These are phyloP conservation scores for Trametes coccinea DNA, from an alignment of 768 basidiomycete genomes.

Conservation along the genomic window DNA sequence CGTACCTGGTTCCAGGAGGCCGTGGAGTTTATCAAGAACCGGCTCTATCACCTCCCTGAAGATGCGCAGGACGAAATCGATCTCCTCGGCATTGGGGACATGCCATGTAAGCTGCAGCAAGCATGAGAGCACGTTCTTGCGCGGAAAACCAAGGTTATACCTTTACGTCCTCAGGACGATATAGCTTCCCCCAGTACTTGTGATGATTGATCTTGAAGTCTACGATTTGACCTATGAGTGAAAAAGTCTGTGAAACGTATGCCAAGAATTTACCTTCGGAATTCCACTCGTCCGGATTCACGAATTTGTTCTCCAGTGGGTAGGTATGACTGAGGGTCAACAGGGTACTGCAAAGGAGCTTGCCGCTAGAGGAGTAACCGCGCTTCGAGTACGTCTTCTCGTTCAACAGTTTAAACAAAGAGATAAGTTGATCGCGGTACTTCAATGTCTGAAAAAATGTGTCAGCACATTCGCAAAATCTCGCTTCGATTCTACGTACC, in stretches of 20 bases:
- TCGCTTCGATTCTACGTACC: conserved; percentile 39
- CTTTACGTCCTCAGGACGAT: conserved; percentile 66
- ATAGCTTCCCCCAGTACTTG: conserved; percentile 78
- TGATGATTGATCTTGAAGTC: conserved; percentile 73
- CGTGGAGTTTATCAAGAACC: conserved; percentile 54
- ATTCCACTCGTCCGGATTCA: conserved; percentile 75
- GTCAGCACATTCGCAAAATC: background rate
- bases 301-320: conserved; percentile 77
- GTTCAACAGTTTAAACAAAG: conserved; percentile 62
- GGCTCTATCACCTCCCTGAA: conserved; percentile 70
- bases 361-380: conserved; percentile 80
- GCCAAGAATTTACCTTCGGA: conserved; percentile 52
- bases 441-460: conserved; percentile 51
- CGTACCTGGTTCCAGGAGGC: conserved; percentile 52
- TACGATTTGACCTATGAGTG: conserved; percentile 27
- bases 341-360: conserved; percentile 69
- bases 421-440: conserved; percentile 61
- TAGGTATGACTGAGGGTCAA: conserved; percentile 80
- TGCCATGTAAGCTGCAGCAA: conserved; percentile 69
- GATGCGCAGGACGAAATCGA: conserved; percentile 70
- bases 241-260: background rate
- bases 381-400: conserved; percentile 76
- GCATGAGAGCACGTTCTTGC: background rate
- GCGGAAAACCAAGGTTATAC: conserved; percentile 35
- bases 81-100: conserved; percentile 66